A percentile compares a stretch with the other conserved stretches of the same genome.
These are phyloP conservation scores for Cucurbita ficifolia DNA, from an alignment of 306 rosid genomes.

Conservation along the genomic window DNA sequence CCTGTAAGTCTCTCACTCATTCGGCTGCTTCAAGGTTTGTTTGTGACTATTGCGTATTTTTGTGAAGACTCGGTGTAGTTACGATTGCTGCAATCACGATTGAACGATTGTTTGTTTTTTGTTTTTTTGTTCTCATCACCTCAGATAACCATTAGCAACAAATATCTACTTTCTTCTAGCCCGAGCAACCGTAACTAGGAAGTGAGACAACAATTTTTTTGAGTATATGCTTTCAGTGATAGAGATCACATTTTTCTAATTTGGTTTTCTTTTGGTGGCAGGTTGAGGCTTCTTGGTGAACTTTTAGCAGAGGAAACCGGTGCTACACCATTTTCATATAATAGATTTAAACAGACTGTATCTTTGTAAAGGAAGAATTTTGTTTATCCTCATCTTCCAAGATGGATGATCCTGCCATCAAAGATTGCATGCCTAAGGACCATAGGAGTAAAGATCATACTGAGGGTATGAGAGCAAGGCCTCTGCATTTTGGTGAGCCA, in stretches of 20 bases:
- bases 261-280: neutral
- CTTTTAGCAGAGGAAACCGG: neutral
- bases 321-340: neutral
- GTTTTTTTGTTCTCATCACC: too few relatives aligned
- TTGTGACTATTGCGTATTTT: neutral
- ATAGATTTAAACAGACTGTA: neutral
- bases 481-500: constrained; percentile 40
- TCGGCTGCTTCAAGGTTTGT: neutral
- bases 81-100: neutral
- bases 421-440: neutral
- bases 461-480: constrained; percentile 29
- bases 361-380: neutral
- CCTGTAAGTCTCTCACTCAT: neutral
- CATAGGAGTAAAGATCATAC: neutral
- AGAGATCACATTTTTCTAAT: neutral
- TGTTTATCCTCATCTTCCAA: neutral
- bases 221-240: neutral
- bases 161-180: neutral
- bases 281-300: neutral
- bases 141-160: neutral
- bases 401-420: neutral
- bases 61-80: neutral
- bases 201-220: neutral
- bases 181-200: neutral
- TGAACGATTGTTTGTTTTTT: neutral